A percentile compares a stretch with the other conserved stretches of the same genome.
phyloP scores from a whole-genome alignment of 495 filamentous ascomycete genomes.

The Tirmania nivea region DNA sequence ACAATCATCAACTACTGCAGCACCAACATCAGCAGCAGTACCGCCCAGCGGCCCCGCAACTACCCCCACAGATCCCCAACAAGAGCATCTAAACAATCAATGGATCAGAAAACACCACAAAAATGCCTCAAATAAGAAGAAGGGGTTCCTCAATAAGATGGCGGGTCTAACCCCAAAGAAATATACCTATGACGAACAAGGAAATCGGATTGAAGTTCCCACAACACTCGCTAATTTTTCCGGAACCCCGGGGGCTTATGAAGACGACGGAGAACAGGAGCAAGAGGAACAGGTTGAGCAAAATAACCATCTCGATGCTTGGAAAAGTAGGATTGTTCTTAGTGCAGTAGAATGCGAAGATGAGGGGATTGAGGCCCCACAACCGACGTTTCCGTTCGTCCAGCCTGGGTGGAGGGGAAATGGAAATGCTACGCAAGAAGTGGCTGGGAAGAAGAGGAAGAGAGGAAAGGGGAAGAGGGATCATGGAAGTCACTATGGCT shows the following conservation, averaged over 20 bases:
- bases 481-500: slow-evolving; percentile 26
- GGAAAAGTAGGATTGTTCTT: slow-evolving; percentile 51
- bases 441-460: slow-evolving; percentile 31
- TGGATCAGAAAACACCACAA: background rate
- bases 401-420: slow-evolving; percentile 24
- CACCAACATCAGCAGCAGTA: no score
- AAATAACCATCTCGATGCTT: slow-evolving; percentile 26
- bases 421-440: slow-evolving; percentile 19
- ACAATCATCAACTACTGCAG: no score
- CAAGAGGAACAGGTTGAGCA: background rate
- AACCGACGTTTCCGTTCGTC: slow-evolving; percentile 71
- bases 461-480: slow-evolving; percentile 18
- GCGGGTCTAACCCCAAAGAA: slow-evolving; percentile 8
- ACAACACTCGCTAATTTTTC: background rate
- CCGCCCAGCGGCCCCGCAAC: no score
- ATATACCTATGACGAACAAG: slow-evolving; percentile 10
- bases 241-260: slow-evolving; percentile 8
- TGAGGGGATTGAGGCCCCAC: slow-evolving; percentile 47
- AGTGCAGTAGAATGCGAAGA: slow-evolving; percentile 64
- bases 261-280: background rate
- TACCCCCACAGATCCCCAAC: no score
- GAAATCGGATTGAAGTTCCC: slow-evolving; percentile 6
- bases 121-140: slow-evolving; percentile 9
- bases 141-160: slow-evolving; percentile 5
- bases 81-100: no score